Evolutionary conservation across 768 basidiomycete genomes (phyloP).

Genomic region (Lactarius pseudohatsudake): DNA sequence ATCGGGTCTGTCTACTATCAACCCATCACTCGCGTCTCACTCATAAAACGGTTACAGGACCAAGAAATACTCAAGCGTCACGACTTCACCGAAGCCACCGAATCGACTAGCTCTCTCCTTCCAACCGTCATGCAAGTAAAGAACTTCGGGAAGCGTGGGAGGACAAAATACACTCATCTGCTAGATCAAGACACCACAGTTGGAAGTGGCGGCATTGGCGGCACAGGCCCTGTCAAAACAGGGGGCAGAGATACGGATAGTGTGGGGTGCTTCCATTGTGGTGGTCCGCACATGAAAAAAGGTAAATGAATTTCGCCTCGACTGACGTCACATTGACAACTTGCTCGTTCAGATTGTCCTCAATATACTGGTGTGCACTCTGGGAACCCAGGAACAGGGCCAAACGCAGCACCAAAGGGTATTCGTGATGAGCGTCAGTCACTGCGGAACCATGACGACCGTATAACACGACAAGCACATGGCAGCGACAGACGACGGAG

Average conservation of each 20-base stretch:
- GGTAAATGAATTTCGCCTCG: conserved; percentile 44
- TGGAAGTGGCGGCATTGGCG: conserved; percentile 63
- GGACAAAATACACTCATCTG: conserved; percentile 95
- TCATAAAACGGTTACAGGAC: conserved; percentile 53
- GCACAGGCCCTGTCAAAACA: conserved; percentile 49
- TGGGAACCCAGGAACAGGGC: conserved; percentile 35
- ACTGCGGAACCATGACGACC: conserved; percentile 31
- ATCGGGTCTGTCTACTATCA: conserved; percentile 60
- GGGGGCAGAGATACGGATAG: conserved; percentile 56
- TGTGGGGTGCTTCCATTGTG: conserved; percentile 89
- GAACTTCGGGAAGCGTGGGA: conserved; percentile 89
- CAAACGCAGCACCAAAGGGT: conserved; percentile 33
- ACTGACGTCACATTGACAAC: background rate
- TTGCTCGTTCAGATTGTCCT: conserved; percentile 37
- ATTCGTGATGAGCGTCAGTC: conserved; percentile 30
- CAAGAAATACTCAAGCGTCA: conserved; percentile 78
- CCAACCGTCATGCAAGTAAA: conserved; percentile 97
- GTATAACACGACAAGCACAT: conserved; percentile 13
- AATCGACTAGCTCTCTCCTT: conserved; percentile 82
- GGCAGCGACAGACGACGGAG: conserved; percentile 20
- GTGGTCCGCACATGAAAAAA: conserved; percentile 91
- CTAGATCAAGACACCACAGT: conserved; percentile 90
- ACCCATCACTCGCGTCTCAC: conserved; percentile 1
- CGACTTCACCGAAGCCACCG: conserved; percentile 89
- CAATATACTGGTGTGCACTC: conserved; percentile 35